phyloP scores from a whole-genome alignment of 768 basidiomycete species.

The Candolleomyces eurysporus region DNA sequence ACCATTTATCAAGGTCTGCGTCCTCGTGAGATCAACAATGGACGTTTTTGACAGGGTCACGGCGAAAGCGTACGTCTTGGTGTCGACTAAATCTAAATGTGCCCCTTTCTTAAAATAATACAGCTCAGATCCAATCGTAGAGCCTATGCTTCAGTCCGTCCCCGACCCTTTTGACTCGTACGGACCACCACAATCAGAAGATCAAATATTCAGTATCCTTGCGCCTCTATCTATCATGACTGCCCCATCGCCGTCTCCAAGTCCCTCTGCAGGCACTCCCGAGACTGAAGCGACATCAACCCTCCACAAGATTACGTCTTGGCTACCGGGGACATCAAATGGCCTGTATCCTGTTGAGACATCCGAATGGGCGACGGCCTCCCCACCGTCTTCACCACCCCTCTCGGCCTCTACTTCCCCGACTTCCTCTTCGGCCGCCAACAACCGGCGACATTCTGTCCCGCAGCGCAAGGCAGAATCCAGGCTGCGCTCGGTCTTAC shows the following conservation, averaged over 20 bases:
- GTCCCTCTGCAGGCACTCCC: conserved; percentile 52
- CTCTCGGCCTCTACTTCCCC: conserved; percentile 49
- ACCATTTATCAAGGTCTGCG: conserved; percentile 53
- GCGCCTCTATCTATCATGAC: conserved; percentile 79
- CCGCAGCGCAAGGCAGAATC: conserved; percentile 58
- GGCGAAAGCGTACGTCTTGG: conserved; percentile 70
- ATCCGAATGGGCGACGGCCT: conserved; percentile 48
- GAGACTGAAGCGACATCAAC: conserved; percentile 35
- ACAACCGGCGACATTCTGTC: conserved; percentile 49
- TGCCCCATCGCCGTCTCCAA: conserved; percentile 52
- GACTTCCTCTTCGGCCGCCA: conserved; percentile 1
- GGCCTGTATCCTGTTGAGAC: conserved; percentile 48
- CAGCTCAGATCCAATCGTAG: conserved; percentile 85
- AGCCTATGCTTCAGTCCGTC: conserved; percentile 85
- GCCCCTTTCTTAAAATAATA: conserved; percentile 6
- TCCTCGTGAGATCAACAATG: conserved; percentile 86
- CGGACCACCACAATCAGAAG: conserved; percentile 81
- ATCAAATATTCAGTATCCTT: conserved; percentile 91
- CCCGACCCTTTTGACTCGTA: conserved; percentile 95
- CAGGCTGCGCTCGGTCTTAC: conserved; percentile 70
- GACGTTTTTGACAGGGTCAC: conserved; percentile 89
- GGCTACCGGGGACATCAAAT: conserved; percentile 34
- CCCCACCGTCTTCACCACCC: conserved; percentile 37
- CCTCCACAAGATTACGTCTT: conserved; percentile 32
- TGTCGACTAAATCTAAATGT: background rate